phyloP scores from a whole-genome alignment of 129 eudicot genomes.

The Oenanthe sinensis region DNA sequence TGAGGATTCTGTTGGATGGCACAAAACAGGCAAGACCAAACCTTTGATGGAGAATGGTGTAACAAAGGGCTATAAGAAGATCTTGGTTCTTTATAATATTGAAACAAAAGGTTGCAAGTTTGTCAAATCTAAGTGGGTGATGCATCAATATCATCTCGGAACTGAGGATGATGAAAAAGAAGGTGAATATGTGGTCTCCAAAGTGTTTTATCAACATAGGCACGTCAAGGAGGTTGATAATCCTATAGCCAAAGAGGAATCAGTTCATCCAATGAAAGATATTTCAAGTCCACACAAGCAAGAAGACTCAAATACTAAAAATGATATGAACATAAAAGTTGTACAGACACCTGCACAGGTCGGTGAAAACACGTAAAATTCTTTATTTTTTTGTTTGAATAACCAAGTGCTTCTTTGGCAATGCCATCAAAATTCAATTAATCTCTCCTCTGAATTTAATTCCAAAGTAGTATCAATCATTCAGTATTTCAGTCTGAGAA shows the following conservation, averaged over 20 bases:
- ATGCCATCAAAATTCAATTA: neutral
- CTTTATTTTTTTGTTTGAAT: neutral
- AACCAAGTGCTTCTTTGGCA: neutral
- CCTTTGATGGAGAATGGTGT: slow-evolving; percentile 51
- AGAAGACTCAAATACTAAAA: slow-evolving; percentile 32
- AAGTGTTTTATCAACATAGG: slow-evolving; percentile 60
- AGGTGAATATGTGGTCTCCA: slow-evolving; percentile 75
- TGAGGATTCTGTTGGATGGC: slow-evolving; percentile 68
- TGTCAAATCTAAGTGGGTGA: slow-evolving; percentile 66
- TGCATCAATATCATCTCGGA: slow-evolving; percentile 91
- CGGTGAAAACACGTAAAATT: neutral
- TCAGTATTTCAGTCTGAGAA: neutral
- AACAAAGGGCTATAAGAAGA: slow-evolving; percentile 75
- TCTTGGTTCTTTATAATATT: slow-evolving; percentile 64
- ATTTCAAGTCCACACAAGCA: slow-evolving; percentile 45
- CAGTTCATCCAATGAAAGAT: slow-evolving; percentile 19
- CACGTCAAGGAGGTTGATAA: slow-evolving; percentile 28
- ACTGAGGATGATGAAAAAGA: slow-evolving; percentile 56
- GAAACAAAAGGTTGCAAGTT: slow-evolving; percentile 44
- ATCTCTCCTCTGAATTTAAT: neutral
- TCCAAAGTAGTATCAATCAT: neutral
- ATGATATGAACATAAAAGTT: neutral
- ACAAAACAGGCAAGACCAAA: slow-evolving; percentile 87
- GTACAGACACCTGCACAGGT: slow-evolving; percentile 1
- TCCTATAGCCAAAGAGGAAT: slow-evolving; percentile 20